phyloP scores from a whole-genome alignment of 352 stramenopile genomes.

The Pythium myriotylum region DNA sequence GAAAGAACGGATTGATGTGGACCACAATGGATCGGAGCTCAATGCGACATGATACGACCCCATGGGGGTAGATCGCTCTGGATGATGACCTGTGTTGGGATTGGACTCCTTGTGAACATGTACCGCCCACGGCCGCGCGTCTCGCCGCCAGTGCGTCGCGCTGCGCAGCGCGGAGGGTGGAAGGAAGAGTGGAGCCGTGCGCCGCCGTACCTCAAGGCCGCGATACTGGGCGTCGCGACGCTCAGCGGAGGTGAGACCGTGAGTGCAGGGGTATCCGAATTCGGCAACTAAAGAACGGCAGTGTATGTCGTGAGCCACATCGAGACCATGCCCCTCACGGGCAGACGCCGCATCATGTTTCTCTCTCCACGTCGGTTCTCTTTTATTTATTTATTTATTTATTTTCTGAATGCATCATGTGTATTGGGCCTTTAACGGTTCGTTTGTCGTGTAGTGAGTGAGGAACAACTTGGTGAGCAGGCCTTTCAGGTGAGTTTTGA shows the following conservation, averaged over 20 bases:
- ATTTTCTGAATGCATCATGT: too few relatives aligned
- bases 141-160: background rate
- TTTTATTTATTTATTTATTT: background rate
- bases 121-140: background rate
- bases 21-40: too few relatives aligned
- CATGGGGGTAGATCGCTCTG: too few relatives aligned
- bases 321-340: slow-evolving; percentile 66
- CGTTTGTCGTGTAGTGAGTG: too few relatives aligned
- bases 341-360: slow-evolving; percentile 64
- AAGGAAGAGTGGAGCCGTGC: slow-evolving; percentile 4
- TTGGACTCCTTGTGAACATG: too few relatives aligned
- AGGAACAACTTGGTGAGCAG: slow-evolving; percentile 54
- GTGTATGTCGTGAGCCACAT: slow-evolving; percentile 41
- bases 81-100: too few relatives aligned
- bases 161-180: background rate
- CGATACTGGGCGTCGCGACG: slow-evolving; percentile 2
- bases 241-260: background rate
- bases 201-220: slow-evolving; percentile 1
- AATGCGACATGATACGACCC: too few relatives aligned
- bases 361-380: slow-evolving; percentile 42
- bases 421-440: too few relatives aligned
- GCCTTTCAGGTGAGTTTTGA: slow-evolving; percentile 35
- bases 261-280: too few relatives aligned
- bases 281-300: too few relatives aligned
- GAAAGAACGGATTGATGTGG: too few relatives aligned